Base-by-base conservation (phyloP, 306 rosid genomes). In the Abrus precatorius region DNA sequence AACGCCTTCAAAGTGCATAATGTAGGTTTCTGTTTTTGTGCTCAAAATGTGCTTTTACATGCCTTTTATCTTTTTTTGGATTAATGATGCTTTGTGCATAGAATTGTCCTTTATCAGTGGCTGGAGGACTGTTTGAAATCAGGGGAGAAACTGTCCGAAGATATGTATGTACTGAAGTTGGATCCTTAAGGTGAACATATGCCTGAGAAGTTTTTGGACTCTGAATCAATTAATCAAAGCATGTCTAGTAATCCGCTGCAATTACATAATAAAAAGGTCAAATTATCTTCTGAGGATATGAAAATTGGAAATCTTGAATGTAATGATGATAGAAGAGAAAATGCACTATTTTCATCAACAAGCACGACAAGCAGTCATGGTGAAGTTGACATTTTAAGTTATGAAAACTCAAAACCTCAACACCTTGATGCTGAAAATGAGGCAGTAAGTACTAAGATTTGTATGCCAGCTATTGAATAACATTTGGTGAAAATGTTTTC, bases 101-200 rank as follows among this genome's bases (percentile, higher is more conserved):
- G 66, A 57, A 80, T 87, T 72, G 80, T 95, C 57, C 84, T 81
- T 40, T 91, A 89, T 80, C 96, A 88, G 49, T 93, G 99, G 99
- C 79, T 95, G 57, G 96, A 93, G 74, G 99, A 93, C 71, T 79
- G 97, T 84, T 87, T 95, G 88, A 91, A 88, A 75, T 80, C 90
- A 49, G 97, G 95, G 52, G 93, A 89, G 87, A 89, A 85, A 80
- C 84, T 80, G 13, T 83, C 91, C 11, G 95, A 93, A 88, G 94
- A 90, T 77, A 74, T 82, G 84, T 91, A 90, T 80, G 36, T 47
- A 72, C 68, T 91, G 36, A 87, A 87, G 59, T 72, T 83, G 84
- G 92, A 79, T 45, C 61, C 80, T 6, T 85, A 67, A 62, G 85
- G 57, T 53, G 85, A 81, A 73, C 62, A 69, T 54, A 76, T 60